Percentiles rank a stretch among this genome's conserved stretches.
These are phyloP conservation scores for Umbelopsis sp. DNA, from an alignment of 371 early-diverging fungal genomes.

Conservation along the genomic window DNA sequence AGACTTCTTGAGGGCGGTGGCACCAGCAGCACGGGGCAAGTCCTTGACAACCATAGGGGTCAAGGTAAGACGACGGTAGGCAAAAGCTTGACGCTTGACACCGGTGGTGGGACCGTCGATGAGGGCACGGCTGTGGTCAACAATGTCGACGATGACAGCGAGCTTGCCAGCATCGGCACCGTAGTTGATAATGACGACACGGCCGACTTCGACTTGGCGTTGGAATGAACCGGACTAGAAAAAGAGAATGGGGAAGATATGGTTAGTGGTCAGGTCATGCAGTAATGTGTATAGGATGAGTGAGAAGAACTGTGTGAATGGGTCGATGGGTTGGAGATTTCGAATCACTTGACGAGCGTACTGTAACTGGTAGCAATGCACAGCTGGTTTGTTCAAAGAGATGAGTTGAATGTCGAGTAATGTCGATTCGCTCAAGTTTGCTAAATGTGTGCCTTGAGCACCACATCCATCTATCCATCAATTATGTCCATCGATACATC, in stretches of 20 bases:
- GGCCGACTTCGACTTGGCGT: constrained; percentile 97
- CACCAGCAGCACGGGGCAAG: constrained; percentile 88
- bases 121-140: constrained; percentile 98
- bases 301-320: not conserved
- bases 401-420: not conserved
- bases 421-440: constrained; percentile 2
- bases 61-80: constrained; percentile 88
- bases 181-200: constrained; percentile 95
- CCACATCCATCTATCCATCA: not conserved
- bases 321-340: too few species aligned
- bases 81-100: constrained; percentile 85
- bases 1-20: constrained; percentile 78
- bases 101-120: constrained; percentile 98
- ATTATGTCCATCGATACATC: constrained; percentile 19
- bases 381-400: too few species aligned
- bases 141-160: constrained; percentile 97
- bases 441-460: not conserved
- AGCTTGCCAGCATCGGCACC: constrained; percentile 95
- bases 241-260: not conserved
- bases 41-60: constrained; percentile 86
- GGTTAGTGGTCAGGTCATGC: not conserved
- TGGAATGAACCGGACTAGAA: constrained; percentile 70
- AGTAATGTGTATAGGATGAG: not conserved
- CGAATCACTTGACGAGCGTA: too few species aligned
- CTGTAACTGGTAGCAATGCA: too few species aligned